These are phyloP conservation scores for Fusarium dlaminii DNA, from an alignment of 2,329 filamentous ascomycete genomes.

Conservation along the genomic window DNA sequence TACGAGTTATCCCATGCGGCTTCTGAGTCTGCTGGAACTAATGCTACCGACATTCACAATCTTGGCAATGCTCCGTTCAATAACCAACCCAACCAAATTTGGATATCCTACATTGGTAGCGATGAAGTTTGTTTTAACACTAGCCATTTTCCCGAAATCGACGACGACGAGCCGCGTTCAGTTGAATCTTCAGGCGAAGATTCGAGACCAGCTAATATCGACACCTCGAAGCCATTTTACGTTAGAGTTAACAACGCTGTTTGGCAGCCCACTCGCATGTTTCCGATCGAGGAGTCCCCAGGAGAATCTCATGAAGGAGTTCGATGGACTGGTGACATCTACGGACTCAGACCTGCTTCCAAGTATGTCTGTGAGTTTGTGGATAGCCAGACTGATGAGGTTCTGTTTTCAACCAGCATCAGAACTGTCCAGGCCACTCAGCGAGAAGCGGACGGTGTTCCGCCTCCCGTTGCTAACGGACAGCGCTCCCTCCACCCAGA, in stretches of 20 bases:
- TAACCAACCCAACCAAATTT: constrained; percentile 75
- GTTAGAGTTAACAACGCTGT: constrained; percentile 81
- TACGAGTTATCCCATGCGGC: constrained; percentile 83
- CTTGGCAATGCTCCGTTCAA: constrained; percentile 80
- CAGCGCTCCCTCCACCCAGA: constrained; percentile 75
- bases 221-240: constrained; percentile 79
- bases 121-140: constrained; percentile 82
- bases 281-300: constrained; percentile 53
- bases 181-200: constrained; percentile 43
- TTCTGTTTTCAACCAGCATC: constrained; percentile 77
- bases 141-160: constrained; percentile 66
- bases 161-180: constrained; percentile 45
- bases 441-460: constrained; percentile 45
- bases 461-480: constrained; percentile 49
- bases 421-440: constrained; percentile 66
- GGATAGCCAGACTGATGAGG: constrained; percentile 69
- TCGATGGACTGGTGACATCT: constrained; percentile 77
- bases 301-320: constrained; percentile 53
- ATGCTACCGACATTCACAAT: constrained; percentile 80
- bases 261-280: constrained; percentile 82
- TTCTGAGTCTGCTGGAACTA: constrained; percentile 76
- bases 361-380: constrained; percentile 85
- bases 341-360: constrained; percentile 73
- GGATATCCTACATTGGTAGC: constrained; percentile 82
- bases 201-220: constrained; percentile 61